Evolutionary conservation across 2,329 filamentous ascomycete genomes (phyloP), one percentile per base, ranked within the genome.

Genomic region (Geoglossum cookeanum): DNA sequence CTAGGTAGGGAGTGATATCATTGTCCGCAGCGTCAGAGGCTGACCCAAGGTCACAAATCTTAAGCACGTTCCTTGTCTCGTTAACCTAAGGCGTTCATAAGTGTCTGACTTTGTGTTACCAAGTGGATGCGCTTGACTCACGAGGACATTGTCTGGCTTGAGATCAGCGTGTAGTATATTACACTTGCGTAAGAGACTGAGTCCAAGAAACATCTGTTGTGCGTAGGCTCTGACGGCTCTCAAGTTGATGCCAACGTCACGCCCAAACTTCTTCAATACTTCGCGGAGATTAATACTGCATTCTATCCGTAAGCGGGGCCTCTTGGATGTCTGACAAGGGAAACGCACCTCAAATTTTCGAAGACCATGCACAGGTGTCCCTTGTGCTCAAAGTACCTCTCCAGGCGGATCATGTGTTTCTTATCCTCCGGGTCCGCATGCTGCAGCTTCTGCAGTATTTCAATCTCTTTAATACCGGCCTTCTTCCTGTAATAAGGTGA

Each of bases 1-100:
- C 89, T 1, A 98, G 82, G 67, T 97, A 97, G 11, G 89, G 89
- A 0, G 89, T 95, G 60, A 94, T 85, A 65, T 95, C 88, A 61
- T 86, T 92, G 64, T 98, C 92, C 11, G 86, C 85, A 57, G 85
- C 83, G 65, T 95, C 86, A 58, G 91, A 91, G 32, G 92, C 92
- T n/a, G 92, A 97, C 57, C 92, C 92, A 66, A 98, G 72, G 75
- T 98, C 92, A 68, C 90, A 96, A 57, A 98, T 87, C 70, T 98
- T 98, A 65, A 98, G 78, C 32, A 88, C 71, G 63, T 84, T 94
- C 59, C 86, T 83, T 59, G 76, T 81, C 62, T 94, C 87, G 63
- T 91, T 92, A 62, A 91, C 78, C 78, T 81, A 59, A 42, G 11
- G 52, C 15, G 48, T 6, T 6, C 9, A 59, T 55, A 58, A 30